These are phyloP conservation scores for Syncephalis fuscata DNA, from an alignment of 371 early-diverging fungal species.

Conservation along the genomic window DNA sequence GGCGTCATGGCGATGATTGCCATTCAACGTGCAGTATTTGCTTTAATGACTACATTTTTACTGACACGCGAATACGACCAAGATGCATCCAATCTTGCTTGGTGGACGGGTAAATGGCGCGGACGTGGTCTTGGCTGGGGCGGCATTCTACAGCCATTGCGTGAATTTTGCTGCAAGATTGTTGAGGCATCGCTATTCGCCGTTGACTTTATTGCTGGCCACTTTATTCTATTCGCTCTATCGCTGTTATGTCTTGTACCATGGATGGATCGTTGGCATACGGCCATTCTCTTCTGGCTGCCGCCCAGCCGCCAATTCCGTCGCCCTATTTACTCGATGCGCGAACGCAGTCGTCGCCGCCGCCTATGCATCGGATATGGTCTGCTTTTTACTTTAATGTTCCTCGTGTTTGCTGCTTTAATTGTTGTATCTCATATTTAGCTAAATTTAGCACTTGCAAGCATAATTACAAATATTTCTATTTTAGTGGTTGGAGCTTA, in stretches of 20 bases:
- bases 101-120: slow-evolving; percentile 87
- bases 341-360: slow-evolving; percentile 33
- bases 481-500: too few relatives aligned
- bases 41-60: slow-evolving; percentile 43
- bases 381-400: slow-evolving; percentile 39
- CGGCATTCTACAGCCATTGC: slow-evolving; percentile 49
- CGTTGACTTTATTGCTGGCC: slow-evolving; percentile 58
- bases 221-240: slow-evolving; percentile 51
- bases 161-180: slow-evolving; percentile 71
- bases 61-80: slow-evolving; percentile 70
- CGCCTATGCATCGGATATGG: slow-evolving; percentile 47
- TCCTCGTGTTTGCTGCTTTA: slow-evolving; percentile 31
- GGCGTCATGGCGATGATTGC: slow-evolving; percentile 42
- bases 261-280: slow-evolving; percentile 57
- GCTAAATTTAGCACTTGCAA: too few relatives aligned
- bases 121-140: slow-evolving; percentile 56
- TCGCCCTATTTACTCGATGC: slow-evolving; percentile 56
- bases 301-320: slow-evolving; percentile 63
- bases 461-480: too few relatives aligned
- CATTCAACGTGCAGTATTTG: slow-evolving; percentile 53
- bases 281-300: slow-evolving; percentile 75
- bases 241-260: slow-evolving; percentile 54
- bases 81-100: slow-evolving; percentile 64
- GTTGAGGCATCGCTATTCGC: slow-evolving; percentile 75
- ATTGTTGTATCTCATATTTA: slow-evolving; percentile 26